Conservation (phyloP, 2,329 filamentous ascomycete species). For the Diaporthe ampelina region DNA sequence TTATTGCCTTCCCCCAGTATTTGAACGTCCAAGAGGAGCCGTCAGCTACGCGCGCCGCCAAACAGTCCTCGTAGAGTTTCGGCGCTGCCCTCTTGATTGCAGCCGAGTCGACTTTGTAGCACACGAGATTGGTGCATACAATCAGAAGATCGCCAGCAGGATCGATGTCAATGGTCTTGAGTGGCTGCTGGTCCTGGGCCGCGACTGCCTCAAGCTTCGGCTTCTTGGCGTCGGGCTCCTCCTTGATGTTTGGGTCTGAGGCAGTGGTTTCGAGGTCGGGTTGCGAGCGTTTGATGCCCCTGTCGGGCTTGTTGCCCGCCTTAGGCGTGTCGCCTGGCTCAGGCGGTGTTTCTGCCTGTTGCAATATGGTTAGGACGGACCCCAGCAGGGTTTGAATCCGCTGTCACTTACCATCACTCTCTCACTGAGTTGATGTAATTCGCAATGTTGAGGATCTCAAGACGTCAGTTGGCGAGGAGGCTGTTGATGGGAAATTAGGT, state of each 20-base stretch:
- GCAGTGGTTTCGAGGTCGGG: not conserved
- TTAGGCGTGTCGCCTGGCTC: not conserved
- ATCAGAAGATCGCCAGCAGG: not conserved
- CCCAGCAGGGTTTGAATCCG: not conserved
- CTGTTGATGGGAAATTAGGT: too few relatives aligned
- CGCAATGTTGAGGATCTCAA: too few relatives aligned
- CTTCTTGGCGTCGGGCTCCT: not conserved
- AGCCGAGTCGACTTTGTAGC: not conserved
- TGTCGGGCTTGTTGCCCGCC: not conserved
- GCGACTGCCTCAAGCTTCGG: not conserved
- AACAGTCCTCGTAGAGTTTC: not conserved
- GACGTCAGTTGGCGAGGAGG: too few relatives aligned
- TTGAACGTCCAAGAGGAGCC: not conserved
- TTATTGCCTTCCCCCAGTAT: too few relatives aligned
- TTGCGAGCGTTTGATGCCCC: not conserved
- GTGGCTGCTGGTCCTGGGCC: not conserved
- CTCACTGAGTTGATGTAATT: not conserved
- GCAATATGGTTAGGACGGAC: not conserved
- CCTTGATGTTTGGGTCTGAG: not conserved
- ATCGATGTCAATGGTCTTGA: not conserved
- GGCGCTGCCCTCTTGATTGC: not conserved
- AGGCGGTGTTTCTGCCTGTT: not conserved
- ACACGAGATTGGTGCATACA: not conserved
- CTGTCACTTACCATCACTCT: not conserved
- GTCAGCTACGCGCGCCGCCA: too few relatives aligned